A percentile compares a stretch with the other conserved stretches of the same genome.
Evolutionary conservation across 2,329 filamentous ascomycete species (phyloP).

Genomic region (Beauveria asiatica): DNA sequence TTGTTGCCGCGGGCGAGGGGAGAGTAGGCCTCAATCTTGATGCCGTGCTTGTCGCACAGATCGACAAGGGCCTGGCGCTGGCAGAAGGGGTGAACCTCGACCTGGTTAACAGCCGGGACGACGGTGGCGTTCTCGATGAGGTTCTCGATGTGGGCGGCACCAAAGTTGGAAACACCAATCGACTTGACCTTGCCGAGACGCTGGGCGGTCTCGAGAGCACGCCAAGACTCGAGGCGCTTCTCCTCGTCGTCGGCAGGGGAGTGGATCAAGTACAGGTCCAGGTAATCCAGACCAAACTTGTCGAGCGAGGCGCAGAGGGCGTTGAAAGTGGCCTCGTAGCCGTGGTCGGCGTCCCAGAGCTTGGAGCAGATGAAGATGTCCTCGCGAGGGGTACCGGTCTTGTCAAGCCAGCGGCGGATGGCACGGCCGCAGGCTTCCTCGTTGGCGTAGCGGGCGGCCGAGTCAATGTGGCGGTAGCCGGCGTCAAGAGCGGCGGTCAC

Average conservation of each 20-base stretch:
- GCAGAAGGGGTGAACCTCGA: constrained; percentile 70
- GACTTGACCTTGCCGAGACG: constrained; percentile 54
- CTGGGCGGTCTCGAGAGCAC: constrained; percentile 59
- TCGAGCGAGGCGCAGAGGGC: constrained; percentile 56
- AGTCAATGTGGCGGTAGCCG: constrained; percentile 47
- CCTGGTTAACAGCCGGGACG: constrained; percentile 65
- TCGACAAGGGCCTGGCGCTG: constrained; percentile 51
- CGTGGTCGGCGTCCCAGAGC: constrained; percentile 49
- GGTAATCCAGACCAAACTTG: constrained; percentile 58
- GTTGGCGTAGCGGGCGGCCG: constrained; percentile 51
- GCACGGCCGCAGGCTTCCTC: constrained; percentile 62
- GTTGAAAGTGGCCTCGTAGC: constrained; percentile 43
- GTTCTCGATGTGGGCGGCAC: constrained; percentile 50
- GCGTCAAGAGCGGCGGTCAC: constrained; percentile 53
- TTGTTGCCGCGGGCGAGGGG: constrained; percentile 61
- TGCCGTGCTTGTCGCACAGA: constrained; percentile 47
- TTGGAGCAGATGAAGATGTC: constrained; percentile 62
- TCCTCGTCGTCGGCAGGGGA: constrained; percentile 57
- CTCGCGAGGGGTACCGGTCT: constrained; percentile 54
- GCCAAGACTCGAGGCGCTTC: constrained; percentile 65
- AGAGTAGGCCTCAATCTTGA: constrained; percentile 53
- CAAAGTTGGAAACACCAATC: constrained; percentile 76
- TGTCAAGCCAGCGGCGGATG: constrained; percentile 59
- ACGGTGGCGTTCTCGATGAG: constrained; percentile 49
- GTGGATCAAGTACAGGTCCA: constrained; percentile 65